Evolutionary conservation across 352 stramenopile species (phyloP), one percentile per base, ranked within the genome.

Genomic region (Thalassiosira mediterranea): DNA sequence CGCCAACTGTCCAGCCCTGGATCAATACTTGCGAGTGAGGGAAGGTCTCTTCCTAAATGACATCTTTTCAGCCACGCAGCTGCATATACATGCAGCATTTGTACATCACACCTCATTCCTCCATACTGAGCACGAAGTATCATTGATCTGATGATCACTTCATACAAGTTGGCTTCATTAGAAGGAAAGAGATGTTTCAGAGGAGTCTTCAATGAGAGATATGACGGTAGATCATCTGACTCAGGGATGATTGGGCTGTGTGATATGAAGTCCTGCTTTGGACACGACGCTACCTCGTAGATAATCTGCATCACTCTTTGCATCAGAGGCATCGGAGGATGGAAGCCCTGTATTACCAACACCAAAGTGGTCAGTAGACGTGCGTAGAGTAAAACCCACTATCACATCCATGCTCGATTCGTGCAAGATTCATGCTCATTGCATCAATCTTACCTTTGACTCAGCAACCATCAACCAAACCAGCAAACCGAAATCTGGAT

Each of bases 381-480:
- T n/a, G n/a, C n/a, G n/a, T n/a, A n/a, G n/a, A n/a, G n/a, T n/a
- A n/a, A n/a, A n/a, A n/a, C n/a, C n/a, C n/a, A n/a, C n/a, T n/a
- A n/a, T n/a, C n/a, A n/a, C n/a, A n/a, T n/a, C n/a, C n/a, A n/a
- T n/a, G n/a, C n/a, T n/a, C n/a, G n/a, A n/a, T n/a, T n/a, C n/a
- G n/a, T n/a, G n/a, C n/a, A n/a, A n/a, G n/a, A n/a, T n/a, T n/a
- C n/a, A n/a, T n/a, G n/a, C n/a, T n/a, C n/a, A n/a, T n/a, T n/a
- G n/a, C n/a, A n/a, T n/a, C n/a, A n/a, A n/a, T n/a, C n/a, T n/a
- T n/a, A n/a, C 53, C 76, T 92, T 92, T 10, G 68, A 86, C 19
- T 87, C 67, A 2, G 88, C 87, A 40, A 90, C 71, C 87, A 93
- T 92, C 8, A 91, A 66, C 86, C 88, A 94, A 13, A 91, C 81